Evolutionary conservation across 139 green algal genomes (phyloP).

Genomic region (Micractinium sp.): DNA sequence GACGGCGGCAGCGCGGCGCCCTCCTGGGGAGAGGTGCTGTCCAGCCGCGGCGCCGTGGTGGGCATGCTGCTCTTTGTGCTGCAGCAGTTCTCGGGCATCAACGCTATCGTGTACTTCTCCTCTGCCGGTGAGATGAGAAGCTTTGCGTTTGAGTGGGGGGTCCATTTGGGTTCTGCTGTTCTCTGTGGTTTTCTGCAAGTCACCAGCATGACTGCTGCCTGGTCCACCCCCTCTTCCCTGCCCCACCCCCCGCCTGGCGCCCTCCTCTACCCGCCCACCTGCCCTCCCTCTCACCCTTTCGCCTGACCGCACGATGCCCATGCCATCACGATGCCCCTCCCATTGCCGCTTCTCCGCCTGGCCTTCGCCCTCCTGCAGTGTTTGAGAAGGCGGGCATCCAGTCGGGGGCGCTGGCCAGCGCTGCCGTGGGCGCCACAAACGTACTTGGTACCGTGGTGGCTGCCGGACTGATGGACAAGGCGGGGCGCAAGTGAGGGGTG

Average conservation of each 20-base stretch:
- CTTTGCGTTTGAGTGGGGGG: neutral
- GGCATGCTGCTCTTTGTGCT: conserved; percentile 86
- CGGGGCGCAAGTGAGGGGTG: conserved; percentile 70
- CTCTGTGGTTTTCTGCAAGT: neutral
- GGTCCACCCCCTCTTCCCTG: too few relatives aligned
- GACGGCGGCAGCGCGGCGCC: neutral
- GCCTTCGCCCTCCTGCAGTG: conserved; percentile 70
- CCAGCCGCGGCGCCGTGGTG: conserved; percentile 53
- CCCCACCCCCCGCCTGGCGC: too few relatives aligned
- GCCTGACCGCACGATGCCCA: too few relatives aligned
- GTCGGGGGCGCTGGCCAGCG: conserved; percentile 85
- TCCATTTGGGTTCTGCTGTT: neutral
- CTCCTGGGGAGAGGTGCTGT: conserved; percentile 58
- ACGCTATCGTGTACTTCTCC: conserved; percentile 51
- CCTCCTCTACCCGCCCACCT: neutral
- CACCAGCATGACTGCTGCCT: too few relatives aligned
- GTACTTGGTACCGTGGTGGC: conserved; percentile 88
- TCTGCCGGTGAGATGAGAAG: neutral
- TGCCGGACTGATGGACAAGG: conserved; percentile 80
- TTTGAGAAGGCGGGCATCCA: conserved; percentile 90
- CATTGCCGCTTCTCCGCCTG: conserved; percentile 94
- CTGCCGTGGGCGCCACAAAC: conserved; percentile 90
- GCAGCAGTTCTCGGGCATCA: conserved; percentile 97
- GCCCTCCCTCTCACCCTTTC: too few relatives aligned
- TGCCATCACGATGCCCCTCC: neutral